phyloP scores from a whole-genome alignment of 495 filamentous ascomycete species.

The Talaromyces liani region DNA sequence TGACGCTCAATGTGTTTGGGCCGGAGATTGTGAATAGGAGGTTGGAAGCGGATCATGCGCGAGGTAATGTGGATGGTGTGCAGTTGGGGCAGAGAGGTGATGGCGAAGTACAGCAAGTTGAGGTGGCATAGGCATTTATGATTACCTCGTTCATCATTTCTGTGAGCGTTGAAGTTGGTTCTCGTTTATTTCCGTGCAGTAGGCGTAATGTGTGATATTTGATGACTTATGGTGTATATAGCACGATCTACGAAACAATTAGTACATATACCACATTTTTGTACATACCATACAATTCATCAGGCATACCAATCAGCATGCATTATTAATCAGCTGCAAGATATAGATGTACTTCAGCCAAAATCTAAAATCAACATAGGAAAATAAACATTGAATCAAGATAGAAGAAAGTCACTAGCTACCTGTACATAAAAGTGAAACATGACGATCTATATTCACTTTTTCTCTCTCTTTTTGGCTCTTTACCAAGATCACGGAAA shows the following conservation, averaged over 20 bases:
- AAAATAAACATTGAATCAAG: conserved; percentile 17
- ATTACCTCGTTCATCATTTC: neutral
- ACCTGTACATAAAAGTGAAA: conserved; percentile 42
- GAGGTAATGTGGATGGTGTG: conserved; percentile 2
- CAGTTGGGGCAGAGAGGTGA: neutral
- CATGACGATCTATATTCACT: conserved; percentile 9
- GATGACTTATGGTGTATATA: neutral
- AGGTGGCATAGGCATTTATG: neutral
- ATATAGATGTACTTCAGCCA: conserved; percentile 11
- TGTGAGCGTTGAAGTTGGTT: neutral
- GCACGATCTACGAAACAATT: neutral
- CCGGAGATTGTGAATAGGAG: conserved; percentile 46
- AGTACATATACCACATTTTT: neutral
- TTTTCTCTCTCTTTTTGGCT: neutral
- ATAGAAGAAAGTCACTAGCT: conserved; percentile 30
- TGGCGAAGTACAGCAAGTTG: neutral
- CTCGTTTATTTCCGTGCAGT: neutral
- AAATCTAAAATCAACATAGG: neutral
- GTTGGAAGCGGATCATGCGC: conserved; percentile 46
- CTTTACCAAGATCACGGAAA: neutral
- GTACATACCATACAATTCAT: neutral
- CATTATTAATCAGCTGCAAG: neutral
- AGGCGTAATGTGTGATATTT: neutral
- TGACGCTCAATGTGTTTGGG: conserved; percentile 61
- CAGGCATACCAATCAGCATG: neutral